These are phyloP conservation scores for Irpex sp. DNA, from an alignment of 1,284 basidiomycete species.

Conservation along the genomic window DNA sequence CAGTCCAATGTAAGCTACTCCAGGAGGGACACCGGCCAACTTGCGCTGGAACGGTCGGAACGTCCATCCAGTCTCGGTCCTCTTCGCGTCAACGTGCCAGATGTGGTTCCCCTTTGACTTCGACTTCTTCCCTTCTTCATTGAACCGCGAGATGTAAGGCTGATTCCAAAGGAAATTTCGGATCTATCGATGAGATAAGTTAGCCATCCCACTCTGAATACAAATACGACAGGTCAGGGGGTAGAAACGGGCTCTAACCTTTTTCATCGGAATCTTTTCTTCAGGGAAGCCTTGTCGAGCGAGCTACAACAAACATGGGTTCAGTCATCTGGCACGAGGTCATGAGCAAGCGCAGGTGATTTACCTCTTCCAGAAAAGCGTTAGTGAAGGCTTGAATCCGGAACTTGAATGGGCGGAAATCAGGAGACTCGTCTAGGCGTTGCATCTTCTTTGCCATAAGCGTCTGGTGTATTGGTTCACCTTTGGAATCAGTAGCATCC, in stretches of 20 bases:
- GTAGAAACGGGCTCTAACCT: conserved; percentile 42
- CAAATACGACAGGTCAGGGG: conserved; percentile 3
- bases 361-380: conserved; percentile 89
- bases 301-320: conserved; percentile 42
- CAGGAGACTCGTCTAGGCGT: conserved; percentile 89
- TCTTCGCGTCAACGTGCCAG: conserved; percentile 98
- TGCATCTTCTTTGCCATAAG: conserved; percentile 99
- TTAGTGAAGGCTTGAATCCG: conserved; percentile 98
- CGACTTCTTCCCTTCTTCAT: conserved; percentile 98
- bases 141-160: conserved; percentile 94
- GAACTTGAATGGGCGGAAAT: conserved; percentile 99
- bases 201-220: not conserved
- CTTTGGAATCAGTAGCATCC: conserved; percentile 90
- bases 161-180: conserved; percentile 96
- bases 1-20: conserved; percentile 81
- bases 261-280: conserved; percentile 87
- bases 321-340: conserved; percentile 7
- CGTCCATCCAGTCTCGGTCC: conserved; percentile 79
- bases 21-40: conserved; percentile 78
- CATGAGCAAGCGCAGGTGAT: conserved; percentile 16
- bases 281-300: conserved; percentile 77
- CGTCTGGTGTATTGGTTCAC: conserved; percentile 97
- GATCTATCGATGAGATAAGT: conserved; percentile 48
- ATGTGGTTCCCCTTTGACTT: conserved; percentile 99
- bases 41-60: conserved; percentile 91